These are phyloP conservation scores for Aspergillus affinis DNA, from an alignment of 495 filamentous ascomycete species.

Conservation along the genomic window DNA sequence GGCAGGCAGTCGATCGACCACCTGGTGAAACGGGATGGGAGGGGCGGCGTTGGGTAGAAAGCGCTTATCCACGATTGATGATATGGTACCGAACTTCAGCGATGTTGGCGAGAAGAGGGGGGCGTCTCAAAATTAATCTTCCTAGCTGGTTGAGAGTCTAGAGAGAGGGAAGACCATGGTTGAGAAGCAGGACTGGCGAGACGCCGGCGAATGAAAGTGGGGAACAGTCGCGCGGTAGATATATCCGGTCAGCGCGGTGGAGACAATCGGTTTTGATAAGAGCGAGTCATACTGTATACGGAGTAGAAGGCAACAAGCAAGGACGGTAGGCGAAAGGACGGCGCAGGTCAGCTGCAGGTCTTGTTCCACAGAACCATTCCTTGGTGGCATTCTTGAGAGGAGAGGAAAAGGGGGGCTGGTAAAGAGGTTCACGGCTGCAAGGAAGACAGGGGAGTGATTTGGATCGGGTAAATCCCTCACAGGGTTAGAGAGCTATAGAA, in stretches of 20 bases:
- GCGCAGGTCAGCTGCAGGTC: not conserved
- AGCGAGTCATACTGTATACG: not conserved
- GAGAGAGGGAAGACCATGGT: conserved; percentile 1
- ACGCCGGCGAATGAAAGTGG: conserved; percentile 2
- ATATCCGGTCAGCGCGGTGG: conserved; percentile 9
- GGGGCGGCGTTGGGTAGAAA: conserved; percentile 1
- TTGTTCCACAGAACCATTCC: not conserved
- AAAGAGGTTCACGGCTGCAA: not conserved
- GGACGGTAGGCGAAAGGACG: not conserved
- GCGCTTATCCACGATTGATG: conserved; percentile 21
- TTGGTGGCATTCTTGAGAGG: not conserved
- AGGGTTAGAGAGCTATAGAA: not conserved
- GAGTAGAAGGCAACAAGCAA: not conserved
- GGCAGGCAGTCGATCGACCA: not conserved
- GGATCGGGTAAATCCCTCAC: not conserved
- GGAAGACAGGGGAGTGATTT: not conserved
- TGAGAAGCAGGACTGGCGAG: not conserved
- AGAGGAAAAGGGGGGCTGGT: not conserved
- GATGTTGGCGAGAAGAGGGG: not conserved
- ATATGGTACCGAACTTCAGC: conserved; percentile 24
- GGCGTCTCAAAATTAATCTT: not conserved
- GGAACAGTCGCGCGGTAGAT: conserved; percentile 10
- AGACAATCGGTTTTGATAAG: not conserved
- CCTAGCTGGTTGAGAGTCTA: not conserved
- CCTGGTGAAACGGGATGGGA: conserved; percentile 1